Percentiles rank a stretch among this genome's conserved stretches.
These are phyloP conservation scores for Cladophialophora carrionii DNA, from an alignment of 2,329 filamentous ascomycete species.

Conservation along the genomic window DNA sequence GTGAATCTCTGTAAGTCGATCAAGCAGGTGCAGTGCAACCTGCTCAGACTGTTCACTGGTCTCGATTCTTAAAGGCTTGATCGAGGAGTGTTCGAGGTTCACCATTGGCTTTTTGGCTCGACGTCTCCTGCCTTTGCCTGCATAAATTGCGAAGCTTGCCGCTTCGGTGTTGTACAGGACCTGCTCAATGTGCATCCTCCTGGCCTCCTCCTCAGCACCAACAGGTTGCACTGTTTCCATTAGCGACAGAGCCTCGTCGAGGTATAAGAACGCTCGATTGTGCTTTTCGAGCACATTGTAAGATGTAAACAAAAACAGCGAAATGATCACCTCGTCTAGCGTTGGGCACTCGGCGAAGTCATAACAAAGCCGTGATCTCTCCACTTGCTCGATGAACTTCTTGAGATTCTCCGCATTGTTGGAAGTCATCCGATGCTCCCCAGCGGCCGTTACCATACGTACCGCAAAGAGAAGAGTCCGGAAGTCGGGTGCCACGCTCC, in stretches of 20 bases:
- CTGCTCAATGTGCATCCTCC: slow-evolving; percentile 17
- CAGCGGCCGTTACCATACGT: slow-evolving; percentile 9
- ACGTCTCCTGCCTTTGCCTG: neutral
- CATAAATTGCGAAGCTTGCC: slow-evolving; percentile 20
- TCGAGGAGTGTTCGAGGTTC: neutral
- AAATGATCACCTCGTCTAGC: slow-evolving; percentile 20
- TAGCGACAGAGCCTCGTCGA: slow-evolving; percentile 22
- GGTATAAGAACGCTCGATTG: slow-evolving; percentile 22
- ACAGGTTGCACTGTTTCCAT: slow-evolving; percentile 7
- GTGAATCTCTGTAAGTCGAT: slow-evolving; percentile 24
- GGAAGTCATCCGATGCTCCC: slow-evolving; percentile 18
- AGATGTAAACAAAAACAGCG: slow-evolving; percentile 21
- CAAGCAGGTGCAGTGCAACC: slow-evolving; percentile 18
- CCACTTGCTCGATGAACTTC: slow-evolving; percentile 13
- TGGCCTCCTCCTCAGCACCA: slow-evolving; percentile 1
- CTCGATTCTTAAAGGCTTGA: neutral
- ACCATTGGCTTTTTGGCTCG: neutral
- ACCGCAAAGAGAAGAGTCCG: slow-evolving; percentile 15
- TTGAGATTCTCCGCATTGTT: neutral
- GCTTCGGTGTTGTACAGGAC: slow-evolving; percentile 26
- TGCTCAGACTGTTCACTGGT: slow-evolving; percentile 8
- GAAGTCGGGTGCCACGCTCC: slow-evolving; percentile 11
- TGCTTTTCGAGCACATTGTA: slow-evolving; percentile 25
- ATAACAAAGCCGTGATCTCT: slow-evolving; percentile 18
- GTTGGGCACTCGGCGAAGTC: slow-evolving; percentile 22